phyloP scores from a whole-genome alignment of 495 filamentous ascomycete genomes.

The Podospora bellae-mahoneyi region DNA sequence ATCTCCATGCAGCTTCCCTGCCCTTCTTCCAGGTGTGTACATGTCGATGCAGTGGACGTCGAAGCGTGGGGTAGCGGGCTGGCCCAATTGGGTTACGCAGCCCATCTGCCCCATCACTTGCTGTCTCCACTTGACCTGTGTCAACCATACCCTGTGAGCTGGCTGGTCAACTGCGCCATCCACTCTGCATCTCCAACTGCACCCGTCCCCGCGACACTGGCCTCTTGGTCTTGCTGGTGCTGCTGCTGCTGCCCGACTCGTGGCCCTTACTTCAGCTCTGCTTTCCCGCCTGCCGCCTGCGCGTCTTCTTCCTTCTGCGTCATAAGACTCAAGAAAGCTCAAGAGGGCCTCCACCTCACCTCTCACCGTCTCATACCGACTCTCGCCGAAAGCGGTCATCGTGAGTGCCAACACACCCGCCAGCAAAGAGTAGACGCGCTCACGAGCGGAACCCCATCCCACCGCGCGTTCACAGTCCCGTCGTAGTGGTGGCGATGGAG shows the following conservation, averaged over 20 bases:
- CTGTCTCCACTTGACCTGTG: background rate
- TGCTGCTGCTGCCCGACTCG: background rate
- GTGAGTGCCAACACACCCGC: background rate
- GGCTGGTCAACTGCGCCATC: constrained; percentile 21
- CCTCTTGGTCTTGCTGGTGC: background rate
- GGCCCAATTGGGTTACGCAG: constrained; percentile 15
- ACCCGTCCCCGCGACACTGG: background rate
- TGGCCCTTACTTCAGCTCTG: constrained; percentile 3
- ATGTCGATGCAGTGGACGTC: constrained; percentile 3
- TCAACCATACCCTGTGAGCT: constrained; percentile 18
- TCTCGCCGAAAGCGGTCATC: background rate
- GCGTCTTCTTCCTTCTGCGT: background rate
- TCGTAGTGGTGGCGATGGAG: background rate
- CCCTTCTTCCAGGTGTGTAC: background rate
- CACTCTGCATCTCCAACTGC: constrained; percentile 5
- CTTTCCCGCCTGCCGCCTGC: background rate
- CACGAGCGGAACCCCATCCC: background rate
- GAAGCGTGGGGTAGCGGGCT: constrained; percentile 25
- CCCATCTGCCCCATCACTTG: constrained; percentile 5
- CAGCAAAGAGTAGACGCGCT: background rate
- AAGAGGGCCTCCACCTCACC: too few relatives aligned
- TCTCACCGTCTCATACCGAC: background rate
- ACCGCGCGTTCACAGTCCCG: background rate
- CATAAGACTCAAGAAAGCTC: background rate
- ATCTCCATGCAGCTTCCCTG: constrained; percentile 8